Percentiles rank a stretch among this genome's conserved stretches.
Conservation (phyloP, 2,329 filamentous ascomycete genomes). For the Fusarium transvaalense region DNA sequence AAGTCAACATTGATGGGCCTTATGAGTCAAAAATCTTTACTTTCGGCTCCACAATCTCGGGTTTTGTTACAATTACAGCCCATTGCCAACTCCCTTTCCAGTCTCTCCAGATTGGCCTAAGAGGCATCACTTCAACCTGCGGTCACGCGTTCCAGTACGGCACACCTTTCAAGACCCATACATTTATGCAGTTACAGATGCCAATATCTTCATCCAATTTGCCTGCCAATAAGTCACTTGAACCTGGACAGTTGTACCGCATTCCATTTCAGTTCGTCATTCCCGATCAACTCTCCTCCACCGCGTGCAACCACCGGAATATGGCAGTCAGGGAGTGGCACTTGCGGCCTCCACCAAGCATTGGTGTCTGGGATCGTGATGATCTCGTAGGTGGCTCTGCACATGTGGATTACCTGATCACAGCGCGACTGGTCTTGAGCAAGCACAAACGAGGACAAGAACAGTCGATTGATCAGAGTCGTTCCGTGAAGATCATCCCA, state of each 20-base stretch:
- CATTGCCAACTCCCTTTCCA: background rate
- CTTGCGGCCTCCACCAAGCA: background rate
- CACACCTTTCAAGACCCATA: background rate
- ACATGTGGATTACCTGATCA: background rate
- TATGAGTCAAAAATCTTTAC: constrained; percentile 3
- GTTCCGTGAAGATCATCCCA: background rate
- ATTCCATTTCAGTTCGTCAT: constrained; percentile 3
- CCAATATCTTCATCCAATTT: background rate
- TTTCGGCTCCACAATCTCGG: background rate
- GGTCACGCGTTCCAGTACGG: constrained; percentile 12
- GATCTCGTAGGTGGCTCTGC: background rate
- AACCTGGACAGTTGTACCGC: background rate
- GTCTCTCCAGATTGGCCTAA: background rate
- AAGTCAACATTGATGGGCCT: background rate
- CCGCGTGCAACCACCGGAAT: background rate
- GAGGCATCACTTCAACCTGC: constrained; percentile 2
- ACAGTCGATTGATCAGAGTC: background rate
- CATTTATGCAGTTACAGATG: background rate
- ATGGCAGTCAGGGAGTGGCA: constrained; percentile 2
- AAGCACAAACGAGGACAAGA: background rate
- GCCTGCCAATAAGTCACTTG: background rate
- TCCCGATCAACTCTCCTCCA: background rate
- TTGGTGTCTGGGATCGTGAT: background rate
- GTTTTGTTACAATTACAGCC: background rate
- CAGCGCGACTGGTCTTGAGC: background rate